These are phyloP conservation scores for Aspergillus luchuensis DNA, from an alignment of 2,329 filamentous ascomycete species.

Conservation along the genomic window DNA sequence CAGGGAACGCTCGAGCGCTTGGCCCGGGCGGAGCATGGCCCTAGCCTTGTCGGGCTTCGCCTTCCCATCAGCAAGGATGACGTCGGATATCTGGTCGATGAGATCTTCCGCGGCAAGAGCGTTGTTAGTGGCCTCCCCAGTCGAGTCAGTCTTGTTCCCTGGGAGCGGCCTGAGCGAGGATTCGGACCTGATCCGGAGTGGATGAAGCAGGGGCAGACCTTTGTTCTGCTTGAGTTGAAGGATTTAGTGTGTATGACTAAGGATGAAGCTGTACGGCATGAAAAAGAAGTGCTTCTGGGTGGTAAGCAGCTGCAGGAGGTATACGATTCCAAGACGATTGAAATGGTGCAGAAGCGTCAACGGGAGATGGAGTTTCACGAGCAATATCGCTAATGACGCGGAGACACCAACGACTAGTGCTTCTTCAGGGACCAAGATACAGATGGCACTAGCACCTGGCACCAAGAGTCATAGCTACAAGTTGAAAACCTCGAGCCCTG, in stretches of 20 bases:
- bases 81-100: slow-evolving; percentile 84
- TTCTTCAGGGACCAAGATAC: slow-evolving; percentile 18
- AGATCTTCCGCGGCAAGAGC: slow-evolving; percentile 82
- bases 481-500: slow-evolving; percentile 26
- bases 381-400: slow-evolving; percentile 46
- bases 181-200: slow-evolving; percentile 65
- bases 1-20: slow-evolving; percentile 80
- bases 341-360: slow-evolving; percentile 66
- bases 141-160: slow-evolving; percentile 76
- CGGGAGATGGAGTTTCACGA: slow-evolving; percentile 65
- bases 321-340: slow-evolving; percentile 69
- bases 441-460: slow-evolving; percentile 28
- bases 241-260: slow-evolving; percentile 91
- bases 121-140: slow-evolving; percentile 79
- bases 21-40: slow-evolving; percentile 55
- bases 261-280: slow-evolving; percentile 79
- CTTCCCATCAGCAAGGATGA: slow-evolving; percentile 77
- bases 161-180: slow-evolving; percentile 66
- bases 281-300: slow-evolving; percentile 74
- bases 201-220: slow-evolving; percentile 69
- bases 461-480: slow-evolving; percentile 25
- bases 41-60: slow-evolving; percentile 70
- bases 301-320: slow-evolving; percentile 68
- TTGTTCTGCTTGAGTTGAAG: slow-evolving; percentile 65
- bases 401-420: neutral